Evolutionary conservation across 805 yeast species (phyloP).

Genomic region (Naumovozyma dairenensis): DNA sequence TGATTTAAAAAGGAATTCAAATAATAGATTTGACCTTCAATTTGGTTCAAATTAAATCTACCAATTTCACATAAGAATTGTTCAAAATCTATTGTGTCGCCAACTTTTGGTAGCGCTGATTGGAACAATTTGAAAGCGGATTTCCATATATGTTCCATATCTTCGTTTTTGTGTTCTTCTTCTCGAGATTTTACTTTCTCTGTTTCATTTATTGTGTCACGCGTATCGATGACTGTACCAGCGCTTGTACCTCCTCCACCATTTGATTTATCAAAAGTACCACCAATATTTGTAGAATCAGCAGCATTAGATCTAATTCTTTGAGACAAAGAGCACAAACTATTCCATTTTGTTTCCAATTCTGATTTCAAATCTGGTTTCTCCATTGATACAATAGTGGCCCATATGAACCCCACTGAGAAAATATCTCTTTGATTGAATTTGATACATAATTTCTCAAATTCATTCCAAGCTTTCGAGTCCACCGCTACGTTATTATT

Average conservation of each 20-base stretch:
- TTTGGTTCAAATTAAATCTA: slow-evolving; percentile 62
- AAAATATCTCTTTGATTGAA: slow-evolving; percentile 63
- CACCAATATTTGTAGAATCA: slow-evolving; percentile 38
- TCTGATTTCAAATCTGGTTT: slow-evolving; percentile 38
- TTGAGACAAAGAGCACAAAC: slow-evolving; percentile 65
- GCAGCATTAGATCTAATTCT: slow-evolving; percentile 50
- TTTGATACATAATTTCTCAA: slow-evolving; percentile 52
- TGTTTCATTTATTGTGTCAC: slow-evolving; percentile 51
- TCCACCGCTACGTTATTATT: slow-evolving; percentile 30
- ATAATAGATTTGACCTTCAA: slow-evolving; percentile 52
- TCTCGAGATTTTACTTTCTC: background rate
- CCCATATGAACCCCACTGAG: slow-evolving; percentile 49
- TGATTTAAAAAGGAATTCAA: slow-evolving; percentile 68
- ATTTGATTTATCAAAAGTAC: slow-evolving; percentile 34
- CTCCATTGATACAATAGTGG: slow-evolving; percentile 28
- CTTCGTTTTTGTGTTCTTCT: background rate
- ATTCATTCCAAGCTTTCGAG: slow-evolving; percentile 41
- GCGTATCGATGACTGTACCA: slow-evolving; percentile 43
- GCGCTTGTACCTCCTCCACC: slow-evolving; percentile 28
- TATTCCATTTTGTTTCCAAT: slow-evolving; percentile 38
- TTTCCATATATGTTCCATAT: slow-evolving; percentile 38
- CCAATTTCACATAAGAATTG: slow-evolving; percentile 58
- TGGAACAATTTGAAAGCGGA: slow-evolving; percentile 44
- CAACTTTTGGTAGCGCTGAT: slow-evolving; percentile 35
- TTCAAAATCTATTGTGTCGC: slow-evolving; percentile 34